These are phyloP conservation scores for Fusarium zealandicum DNA, from an alignment of 2,329 filamentous ascomycete species.

Conservation along the genomic window DNA sequence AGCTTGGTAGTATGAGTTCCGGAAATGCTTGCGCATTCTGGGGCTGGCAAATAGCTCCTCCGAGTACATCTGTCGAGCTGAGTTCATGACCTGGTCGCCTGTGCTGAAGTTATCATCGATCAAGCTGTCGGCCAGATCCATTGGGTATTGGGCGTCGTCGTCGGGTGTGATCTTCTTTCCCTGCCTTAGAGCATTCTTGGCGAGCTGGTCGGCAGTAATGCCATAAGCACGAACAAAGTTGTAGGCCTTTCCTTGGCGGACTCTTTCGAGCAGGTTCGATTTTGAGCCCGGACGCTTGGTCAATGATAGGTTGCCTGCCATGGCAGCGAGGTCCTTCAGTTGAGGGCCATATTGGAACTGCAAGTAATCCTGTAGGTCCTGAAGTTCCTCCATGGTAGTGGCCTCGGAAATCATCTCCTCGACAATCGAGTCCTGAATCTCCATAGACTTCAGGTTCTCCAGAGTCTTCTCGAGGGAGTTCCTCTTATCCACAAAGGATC, in stretches of 20 bases:
- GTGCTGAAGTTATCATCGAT: slow-evolving; percentile 77
- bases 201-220: slow-evolving; percentile 86
- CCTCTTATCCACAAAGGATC: slow-evolving; percentile 89
- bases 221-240: slow-evolving; percentile 88
- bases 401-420: slow-evolving; percentile 83
- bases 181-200: slow-evolving; percentile 81
- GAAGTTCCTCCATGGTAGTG: slow-evolving; percentile 90
- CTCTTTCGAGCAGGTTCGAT: slow-evolving; percentile 81
- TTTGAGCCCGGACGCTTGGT: slow-evolving; percentile 84
- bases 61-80: slow-evolving; percentile 85
- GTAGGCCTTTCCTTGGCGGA: slow-evolving; percentile 81
- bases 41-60: slow-evolving; percentile 91
- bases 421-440: slow-evolving; percentile 75
- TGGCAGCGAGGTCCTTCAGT: slow-evolving; percentile 78
- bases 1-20: slow-evolving; percentile 81
- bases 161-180: slow-evolving; percentile 84
- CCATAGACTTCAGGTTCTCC: slow-evolving; percentile 71
- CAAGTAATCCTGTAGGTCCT: slow-evolving; percentile 95
- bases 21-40: slow-evolving; percentile 85
- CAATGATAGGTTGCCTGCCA: slow-evolving; percentile 68
- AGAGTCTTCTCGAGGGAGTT: slow-evolving; percentile 83
- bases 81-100: slow-evolving; percentile 75
- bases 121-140: slow-evolving; percentile 85
- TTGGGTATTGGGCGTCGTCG: slow-evolving; percentile 79
- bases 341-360: slow-evolving; percentile 91